Evolutionary conservation across 2,329 filamentous ascomycete genomes (phyloP), one percentile per base, ranked within the genome.

Genomic region (Nemania sp.): DNA sequence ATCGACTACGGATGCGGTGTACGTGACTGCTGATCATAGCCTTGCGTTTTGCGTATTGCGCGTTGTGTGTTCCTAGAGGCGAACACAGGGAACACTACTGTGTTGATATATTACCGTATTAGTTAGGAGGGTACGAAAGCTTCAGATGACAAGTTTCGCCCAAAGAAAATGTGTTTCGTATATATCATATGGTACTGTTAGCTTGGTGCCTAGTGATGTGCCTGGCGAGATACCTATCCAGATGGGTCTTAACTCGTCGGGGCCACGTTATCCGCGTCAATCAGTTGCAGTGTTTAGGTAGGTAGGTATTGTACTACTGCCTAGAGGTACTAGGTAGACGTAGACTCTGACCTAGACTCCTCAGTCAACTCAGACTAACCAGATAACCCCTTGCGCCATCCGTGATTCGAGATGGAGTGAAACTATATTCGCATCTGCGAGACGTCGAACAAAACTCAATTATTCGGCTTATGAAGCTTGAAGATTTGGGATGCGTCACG

Each of bases 141-240:
- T 54, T 64, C 54, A 54, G 59, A 67, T 38, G 54, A 67, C 22
- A 27, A 38, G 64, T 27, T 47, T 66, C 20, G 45, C 27, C 32
- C 38, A 22, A 35, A 15, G 45, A 53, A 38, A 51, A 18, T 18
- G 60, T 20, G 51, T 62, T 55, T 62, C 51, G 27, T 49, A 62
- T 63, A 51, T 57, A 51, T 53, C 57, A 51, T 57, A 51, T 53
- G 11, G 53, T 22, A 45, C 8, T 53, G 27, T 53, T 45, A 52
- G 32, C n/a, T 43, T 43, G 38, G 60, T 38, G 20, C 41, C 41
- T 45, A 45, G 41, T 45, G n/a, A 1, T 6, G 41, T 45, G n/a
- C 6, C 18, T n/a, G 6, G 41, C 5, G 18, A 45, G 41, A 45
- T 20, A 20, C 41, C 41, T 45, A 20, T 45, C 41, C 20, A 8